A percentile compares a stretch with the other conserved stretches of the same genome.
Conservation (phyloP, 208 protist genomes). For the Trypanosoma theileri region DNA sequence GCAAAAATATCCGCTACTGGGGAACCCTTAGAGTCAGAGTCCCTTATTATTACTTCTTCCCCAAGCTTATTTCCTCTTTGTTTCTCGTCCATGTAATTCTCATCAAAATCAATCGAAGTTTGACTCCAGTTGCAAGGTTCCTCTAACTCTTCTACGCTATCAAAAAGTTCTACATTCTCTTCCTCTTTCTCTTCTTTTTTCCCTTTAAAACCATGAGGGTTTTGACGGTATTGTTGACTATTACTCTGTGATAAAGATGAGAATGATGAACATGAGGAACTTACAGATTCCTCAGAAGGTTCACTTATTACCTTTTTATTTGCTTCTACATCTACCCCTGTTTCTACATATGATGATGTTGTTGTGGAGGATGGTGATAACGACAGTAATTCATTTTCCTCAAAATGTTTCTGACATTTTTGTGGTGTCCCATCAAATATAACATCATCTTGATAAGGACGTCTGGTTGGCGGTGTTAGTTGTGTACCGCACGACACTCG, state of each 20-base stretch:
- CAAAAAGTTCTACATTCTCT: neutral
- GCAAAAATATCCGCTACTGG: no score
- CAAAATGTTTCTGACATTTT: neutral
- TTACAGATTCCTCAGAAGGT: neutral
- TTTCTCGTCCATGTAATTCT: neutral
- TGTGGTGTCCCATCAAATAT: constrained; percentile 20
- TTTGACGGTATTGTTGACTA: neutral
- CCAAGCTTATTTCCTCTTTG: constrained; percentile 2
- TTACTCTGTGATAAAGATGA: neutral
- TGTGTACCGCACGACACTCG: constrained; percentile 6
- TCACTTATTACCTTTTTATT: neutral
- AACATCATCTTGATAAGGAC: constrained; percentile 30
- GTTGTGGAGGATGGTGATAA: no score
- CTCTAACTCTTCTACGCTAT: constrained; percentile 8
- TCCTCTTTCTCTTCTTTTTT: neutral
- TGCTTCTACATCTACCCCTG: neutral
- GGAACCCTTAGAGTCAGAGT: no score
- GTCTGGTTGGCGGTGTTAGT: constrained; percentile 13
- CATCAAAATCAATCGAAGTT: neutral
- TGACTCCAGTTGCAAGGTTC: constrained; percentile 5
- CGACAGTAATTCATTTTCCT: neutral
- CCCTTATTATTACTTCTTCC: neutral
- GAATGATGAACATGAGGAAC: neutral
- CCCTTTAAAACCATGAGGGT: neutral
- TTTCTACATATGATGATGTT: no score